phyloP scores from a whole-genome alignment of 2,329 filamentous ascomycete species.

The Didymella segeticola region DNA sequence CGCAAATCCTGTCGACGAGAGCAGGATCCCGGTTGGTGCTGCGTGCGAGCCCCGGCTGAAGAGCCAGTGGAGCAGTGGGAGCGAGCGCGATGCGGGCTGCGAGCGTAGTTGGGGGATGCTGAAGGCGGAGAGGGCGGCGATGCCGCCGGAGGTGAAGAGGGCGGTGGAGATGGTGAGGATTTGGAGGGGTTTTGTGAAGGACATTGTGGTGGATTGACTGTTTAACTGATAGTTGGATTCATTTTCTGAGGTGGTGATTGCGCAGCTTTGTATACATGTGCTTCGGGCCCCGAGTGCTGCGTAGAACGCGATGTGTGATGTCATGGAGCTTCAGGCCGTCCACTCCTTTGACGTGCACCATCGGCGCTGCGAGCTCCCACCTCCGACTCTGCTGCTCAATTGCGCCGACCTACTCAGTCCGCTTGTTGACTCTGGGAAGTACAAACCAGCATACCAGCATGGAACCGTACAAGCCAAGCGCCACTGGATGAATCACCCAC shows the following conservation, averaged over 20 bases:
- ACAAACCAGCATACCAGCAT: constrained; percentile 72
- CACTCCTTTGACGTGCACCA: neutral
- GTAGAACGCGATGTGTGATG: constrained; percentile 15
- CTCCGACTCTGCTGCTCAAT: neutral
- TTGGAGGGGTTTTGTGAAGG: constrained; percentile 26
- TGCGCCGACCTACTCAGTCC: constrained; percentile 58
- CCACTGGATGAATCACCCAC: constrained; percentile 70
- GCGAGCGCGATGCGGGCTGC: constrained; percentile 47
- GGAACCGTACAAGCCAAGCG: constrained; percentile 67
- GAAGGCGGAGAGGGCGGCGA: constrained; percentile 45
- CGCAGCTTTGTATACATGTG: constrained; percentile 3
- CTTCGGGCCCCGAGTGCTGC: constrained; percentile 10
- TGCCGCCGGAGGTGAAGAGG: constrained; percentile 44
- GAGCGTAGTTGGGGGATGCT: constrained; percentile 40
- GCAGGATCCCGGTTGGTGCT: constrained; percentile 39
- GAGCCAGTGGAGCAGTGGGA: constrained; percentile 47
- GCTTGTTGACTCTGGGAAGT: constrained; percentile 65
- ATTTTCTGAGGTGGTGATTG: neutral
- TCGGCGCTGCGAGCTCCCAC: neutral
- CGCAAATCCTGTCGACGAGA: constrained; percentile 38
- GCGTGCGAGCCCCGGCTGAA: constrained; percentile 49
- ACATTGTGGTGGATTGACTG: no score
- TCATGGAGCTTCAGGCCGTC: constrained; percentile 11
- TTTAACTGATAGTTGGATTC: no score
- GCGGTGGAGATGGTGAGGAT: constrained; percentile 40